Conservation (phyloP, 2,329 filamentous ascomycete species). For the Sclerotinia nivalis region DNA sequence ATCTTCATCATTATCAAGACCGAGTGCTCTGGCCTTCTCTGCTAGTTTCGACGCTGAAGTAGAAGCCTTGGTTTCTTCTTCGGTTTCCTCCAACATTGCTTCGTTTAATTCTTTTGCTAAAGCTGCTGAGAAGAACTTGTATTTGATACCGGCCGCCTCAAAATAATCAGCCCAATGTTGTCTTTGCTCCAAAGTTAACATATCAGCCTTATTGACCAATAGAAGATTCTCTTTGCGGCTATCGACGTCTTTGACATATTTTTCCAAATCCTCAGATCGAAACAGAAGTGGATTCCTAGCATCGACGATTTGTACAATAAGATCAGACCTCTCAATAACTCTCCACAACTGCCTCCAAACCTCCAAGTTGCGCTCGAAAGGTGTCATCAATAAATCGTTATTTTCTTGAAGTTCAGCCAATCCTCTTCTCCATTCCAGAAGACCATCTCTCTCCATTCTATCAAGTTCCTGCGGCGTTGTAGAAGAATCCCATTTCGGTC, state of each 20-base stretch:
- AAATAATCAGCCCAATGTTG: constrained; percentile 86
- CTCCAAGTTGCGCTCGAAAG: constrained; percentile 94
- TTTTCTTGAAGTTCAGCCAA: constrained; percentile 92
- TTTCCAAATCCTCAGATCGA: constrained; percentile 88
- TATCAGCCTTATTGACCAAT: constrained; percentile 97
- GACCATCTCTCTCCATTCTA: constrained; percentile 71
- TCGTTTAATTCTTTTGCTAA: constrained; percentile 89
- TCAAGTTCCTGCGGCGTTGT: constrained; percentile 87
- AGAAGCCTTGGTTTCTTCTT: constrained; percentile 26
- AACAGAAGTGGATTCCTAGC: constrained; percentile 93
- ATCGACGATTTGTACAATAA: constrained; percentile 98
- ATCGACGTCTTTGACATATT: constrained; percentile 92
- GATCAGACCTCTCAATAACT: constrained; percentile 93
- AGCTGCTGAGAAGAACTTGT: constrained; percentile 94
- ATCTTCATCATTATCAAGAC: constrained; percentile 44
- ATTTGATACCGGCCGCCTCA: constrained; percentile 75
- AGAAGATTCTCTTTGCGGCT: constrained; percentile 85
- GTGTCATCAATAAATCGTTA: constrained; percentile 93
- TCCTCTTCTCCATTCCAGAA: constrained; percentile 86
- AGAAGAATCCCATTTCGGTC: constrained; percentile 82
- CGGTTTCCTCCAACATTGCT: constrained; percentile 51
- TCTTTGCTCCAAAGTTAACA: constrained; percentile 90
- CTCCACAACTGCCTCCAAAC: constrained; percentile 98
- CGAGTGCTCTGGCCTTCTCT: constrained; percentile 45
- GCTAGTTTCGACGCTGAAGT: constrained; percentile 31